Conservation (phyloP, 306 rosid species). For the Elaeagnus macrophylla region DNA sequence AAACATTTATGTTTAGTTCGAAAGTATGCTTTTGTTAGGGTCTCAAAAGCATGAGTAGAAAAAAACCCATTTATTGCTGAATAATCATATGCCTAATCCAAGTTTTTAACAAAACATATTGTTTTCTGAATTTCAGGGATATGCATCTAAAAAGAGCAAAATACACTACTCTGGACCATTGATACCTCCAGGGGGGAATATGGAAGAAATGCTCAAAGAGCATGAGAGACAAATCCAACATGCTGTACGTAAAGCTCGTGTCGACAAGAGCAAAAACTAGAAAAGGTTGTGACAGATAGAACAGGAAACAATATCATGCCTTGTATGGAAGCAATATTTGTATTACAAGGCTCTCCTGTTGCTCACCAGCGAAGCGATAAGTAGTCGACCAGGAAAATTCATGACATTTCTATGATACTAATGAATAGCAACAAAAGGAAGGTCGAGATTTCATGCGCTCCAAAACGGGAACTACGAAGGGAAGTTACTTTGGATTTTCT, state of each 20-base stretch:
- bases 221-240: conserved; percentile 88
- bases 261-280: conserved; percentile 38
- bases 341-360: not conserved
- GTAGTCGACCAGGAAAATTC: not conserved
- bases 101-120: not conserved
- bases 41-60: too few species aligned
- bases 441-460: conserved; percentile 8
- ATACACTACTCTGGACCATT: conserved; percentile 88
- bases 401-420: not conserved
- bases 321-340: not conserved
- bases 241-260: conserved; percentile 69
- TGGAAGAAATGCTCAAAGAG: conserved; percentile 85
- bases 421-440: conserved; percentile 3
- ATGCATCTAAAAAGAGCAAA: conserved; percentile 55
- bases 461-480: conserved; percentile 1
- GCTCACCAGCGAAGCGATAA: too few species aligned
- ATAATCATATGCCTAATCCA: not conserved
- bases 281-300: conserved; percentile 3
- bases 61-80: too few species aligned
- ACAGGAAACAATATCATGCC: conserved; percentile 6
- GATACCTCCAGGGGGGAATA: conserved; percentile 58
- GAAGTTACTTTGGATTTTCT: conserved; percentile 4
- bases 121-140: conserved; percentile 34
- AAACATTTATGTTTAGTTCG: too few species aligned
- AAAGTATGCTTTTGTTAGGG: too few species aligned